Percentiles rank a stretch among this genome's conserved stretches.
phyloP scores from a whole-genome alignment of 768 basidiomycete genomes.

The Cystofilobasidium macerans region DNA sequence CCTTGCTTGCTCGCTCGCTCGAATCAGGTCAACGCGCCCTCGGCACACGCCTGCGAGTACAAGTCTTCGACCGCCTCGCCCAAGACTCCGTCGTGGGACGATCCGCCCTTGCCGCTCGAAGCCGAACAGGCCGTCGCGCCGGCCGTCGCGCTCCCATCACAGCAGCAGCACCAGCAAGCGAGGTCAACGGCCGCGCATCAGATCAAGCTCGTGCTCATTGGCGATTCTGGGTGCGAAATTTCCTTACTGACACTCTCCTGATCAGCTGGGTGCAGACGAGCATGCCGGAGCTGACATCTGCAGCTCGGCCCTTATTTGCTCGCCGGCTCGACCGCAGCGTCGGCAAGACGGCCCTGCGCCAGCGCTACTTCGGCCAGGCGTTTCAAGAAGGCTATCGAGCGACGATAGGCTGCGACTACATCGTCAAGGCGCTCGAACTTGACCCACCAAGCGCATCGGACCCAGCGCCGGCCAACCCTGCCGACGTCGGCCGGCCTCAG shows the following conservation, averaged over 20 bases:
- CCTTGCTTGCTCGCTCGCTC: too few species aligned
- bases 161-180: not conserved
- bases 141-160: not conserved
- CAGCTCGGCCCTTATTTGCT: too few species aligned
- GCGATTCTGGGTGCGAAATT: not conserved
- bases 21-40: not conserved
- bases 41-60: not conserved
- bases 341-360: slow-evolving; percentile 3
- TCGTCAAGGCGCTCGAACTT: slow-evolving; percentile 54
- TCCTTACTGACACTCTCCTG: not conserved
- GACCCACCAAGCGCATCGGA: not conserved
- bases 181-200: not conserved
- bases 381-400: too few species aligned
- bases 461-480: too few species aligned
- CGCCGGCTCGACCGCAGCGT: not conserved
- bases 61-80: not conserved
- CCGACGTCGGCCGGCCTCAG: not conserved
- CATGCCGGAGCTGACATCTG: too few species aligned
- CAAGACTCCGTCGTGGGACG: not conserved
- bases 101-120: not conserved
- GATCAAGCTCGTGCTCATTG: slow-evolving; percentile 1
- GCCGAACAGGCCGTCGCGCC: too few species aligned
- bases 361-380: slow-evolving; percentile 67
- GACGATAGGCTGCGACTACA: slow-evolving; percentile 84
- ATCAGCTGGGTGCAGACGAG: too few species aligned